Evolutionary conservation across 176 grass and related monocot species (phyloP).

Genomic region (Pontederia crassipes): DNA sequence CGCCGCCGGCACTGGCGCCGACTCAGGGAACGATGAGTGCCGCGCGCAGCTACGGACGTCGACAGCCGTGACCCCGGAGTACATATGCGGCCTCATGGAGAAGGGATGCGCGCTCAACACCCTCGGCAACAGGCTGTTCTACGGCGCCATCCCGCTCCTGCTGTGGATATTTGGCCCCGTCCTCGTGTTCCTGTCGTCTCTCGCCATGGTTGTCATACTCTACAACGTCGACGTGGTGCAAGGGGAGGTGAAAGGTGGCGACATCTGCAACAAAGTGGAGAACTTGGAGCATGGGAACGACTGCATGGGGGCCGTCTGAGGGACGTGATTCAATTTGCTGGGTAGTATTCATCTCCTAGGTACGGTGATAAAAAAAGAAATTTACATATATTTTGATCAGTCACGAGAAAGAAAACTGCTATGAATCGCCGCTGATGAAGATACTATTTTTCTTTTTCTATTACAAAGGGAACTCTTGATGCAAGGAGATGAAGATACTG

Average conservation of each 20-base stretch:
- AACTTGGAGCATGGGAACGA: not conserved
- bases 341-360: too few species aligned
- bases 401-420: too few species aligned
- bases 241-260: not conserved
- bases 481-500: too few species aligned
- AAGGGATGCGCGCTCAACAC: conserved; percentile 50
- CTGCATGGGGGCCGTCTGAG: not conserved
- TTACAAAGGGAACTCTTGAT: too few species aligned
- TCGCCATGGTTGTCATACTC: conserved; percentile 53
- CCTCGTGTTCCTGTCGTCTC: conserved; percentile 49
- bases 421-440: too few species aligned
- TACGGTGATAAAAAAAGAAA: too few species aligned
- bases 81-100: conserved; percentile 49
- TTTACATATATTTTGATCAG: too few species aligned
- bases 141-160: conserved; percentile 55
- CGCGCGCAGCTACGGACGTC: not conserved
- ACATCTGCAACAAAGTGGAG: not conserved
- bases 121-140: conserved; percentile 78
- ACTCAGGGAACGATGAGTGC: too few species aligned
- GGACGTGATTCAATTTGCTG: too few species aligned
- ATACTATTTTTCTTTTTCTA: too few species aligned
- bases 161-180: conserved; percentile 94
- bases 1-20: not conserved
- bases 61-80: conserved; percentile 18
- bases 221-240: conserved; percentile 64